Evolutionary conservation across 1,284 basidiomycete genomes (phyloP).

Genomic region (Trametes polyzona): DNA sequence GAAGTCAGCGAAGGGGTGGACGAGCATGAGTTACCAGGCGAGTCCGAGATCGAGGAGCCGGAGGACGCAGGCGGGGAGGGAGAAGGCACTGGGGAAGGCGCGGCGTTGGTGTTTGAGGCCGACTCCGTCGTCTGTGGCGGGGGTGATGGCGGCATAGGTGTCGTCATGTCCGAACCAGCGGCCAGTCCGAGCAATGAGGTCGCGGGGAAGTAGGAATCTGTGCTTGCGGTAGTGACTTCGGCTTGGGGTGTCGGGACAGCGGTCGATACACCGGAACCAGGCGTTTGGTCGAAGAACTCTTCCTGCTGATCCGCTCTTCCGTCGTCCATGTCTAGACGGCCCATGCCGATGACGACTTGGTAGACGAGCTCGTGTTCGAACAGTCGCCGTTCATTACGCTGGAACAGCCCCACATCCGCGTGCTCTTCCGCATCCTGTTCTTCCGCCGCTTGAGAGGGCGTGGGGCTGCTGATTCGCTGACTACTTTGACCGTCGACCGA

Average conservation of each 20-base stretch:
- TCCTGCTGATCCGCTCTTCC: slow-evolving; percentile 21
- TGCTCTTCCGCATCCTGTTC: slow-evolving; percentile 36
- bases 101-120: slow-evolving; percentile 1
- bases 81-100: slow-evolving; percentile 17
- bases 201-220: slow-evolving; percentile 39
- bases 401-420: slow-evolving; percentile 52
- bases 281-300: slow-evolving; percentile 35
- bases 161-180: slow-evolving; percentile 1
- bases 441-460: slow-evolving; percentile 30
- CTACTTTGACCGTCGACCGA: neutral
- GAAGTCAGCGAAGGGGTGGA: slow-evolving; percentile 31
- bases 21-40: slow-evolving; percentile 20
- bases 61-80: slow-evolving; percentile 25
- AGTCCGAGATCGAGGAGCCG: slow-evolving; percentile 21
- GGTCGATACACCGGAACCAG: slow-evolving; percentile 18
- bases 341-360: slow-evolving; percentile 88
- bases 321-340: slow-evolving; percentile 60
- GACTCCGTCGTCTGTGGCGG: slow-evolving; percentile 7
- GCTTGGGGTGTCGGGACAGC: slow-evolving; percentile 27
- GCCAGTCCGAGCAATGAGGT: slow-evolving; percentile 10
- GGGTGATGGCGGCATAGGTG: slow-evolving; percentile 10
- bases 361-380: slow-evolving; percentile 82
- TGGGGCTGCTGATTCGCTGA: slow-evolving; percentile 7
- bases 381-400: slow-evolving; percentile 55
- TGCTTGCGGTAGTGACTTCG: neutral